Evolutionary conservation across 1,139 yeast genomes (phyloP), one percentile per base, ranked within the genome.

Genomic region (Diutina rugosa): DNA sequence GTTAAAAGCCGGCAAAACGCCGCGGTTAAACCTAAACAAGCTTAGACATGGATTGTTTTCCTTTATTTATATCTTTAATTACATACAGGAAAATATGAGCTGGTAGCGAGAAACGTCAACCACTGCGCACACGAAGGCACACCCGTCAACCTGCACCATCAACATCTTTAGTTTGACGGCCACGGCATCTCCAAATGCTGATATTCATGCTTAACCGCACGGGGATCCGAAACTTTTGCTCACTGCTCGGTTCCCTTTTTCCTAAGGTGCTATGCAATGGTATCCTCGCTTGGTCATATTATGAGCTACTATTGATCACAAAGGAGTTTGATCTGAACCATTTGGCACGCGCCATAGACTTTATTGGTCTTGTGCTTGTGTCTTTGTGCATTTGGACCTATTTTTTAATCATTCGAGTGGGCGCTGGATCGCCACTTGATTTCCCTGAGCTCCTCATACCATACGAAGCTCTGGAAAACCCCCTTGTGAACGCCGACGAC

Each of bases 381-480:
- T 57, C 72, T 3, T 66, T 67, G 35, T 63, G 60, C 10, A 29
- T 59, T 14, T 61, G 57, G 61, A 68, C 87, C 1, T 88, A 88
- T 64, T 72, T 71, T 60, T 66, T 78, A 58, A 82, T 87, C 1
- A 78, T 87, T 6, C 56, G 57, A 2, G 68, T 71, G 0, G 90
- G 90, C 0, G 84, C 91, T 0, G 91, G 91, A 0, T 72, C 79
- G n/a, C 87, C 90, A 0, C 60, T 69, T 46, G 84, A 81, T 58
- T 78, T 69, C 59, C 66, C 71, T 0, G 81, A 78, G 47, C 64
- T 82, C 46, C 58, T 57, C 9, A 8, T 44, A 4, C 32, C 55
- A 5, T 45, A 65, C 67, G 46, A 51, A 4, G 35, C 30, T 9
- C 45, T 35, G 16, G 56, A 45, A n/a, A 38, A 51, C 51, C 55